Base-by-base conservation (phyloP, 2,329 filamentous ascomycete genomes). In the Diaporthe batatas region DNA sequence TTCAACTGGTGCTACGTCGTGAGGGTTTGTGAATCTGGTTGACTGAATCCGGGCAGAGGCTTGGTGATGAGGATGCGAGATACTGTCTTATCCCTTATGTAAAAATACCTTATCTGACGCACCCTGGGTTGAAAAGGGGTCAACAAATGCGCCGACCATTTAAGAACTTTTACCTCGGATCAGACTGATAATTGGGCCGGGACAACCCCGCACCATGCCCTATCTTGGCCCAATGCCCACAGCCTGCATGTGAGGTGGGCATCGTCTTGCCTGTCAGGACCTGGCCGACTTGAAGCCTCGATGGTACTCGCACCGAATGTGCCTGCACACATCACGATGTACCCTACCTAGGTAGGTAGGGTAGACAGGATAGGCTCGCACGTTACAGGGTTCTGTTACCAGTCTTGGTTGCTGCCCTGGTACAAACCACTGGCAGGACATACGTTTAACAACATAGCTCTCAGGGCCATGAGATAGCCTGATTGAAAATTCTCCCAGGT, bases 51-150 rank as follows among this genome's bases (percentile, higher is more conserved):
- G 47, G n/a, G 10, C 39, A 42, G 39, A 42, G 11, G 14, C 23
- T 8, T 29, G 23, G 34, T 3, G 3, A 16, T 39, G 21, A 53
- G 3, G 16, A 25, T 67, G 32, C 18, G n/a, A 51, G n/a, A 23
- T 11, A 47, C 25, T 2, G 47, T 53, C 14, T 53, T 39, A 67
- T 67, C 32, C n/a, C n/a, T 53, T 67, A 53, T 21, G 32, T 67
- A 53, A 67, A 34, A 53, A 39, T 53, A n/a, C 32, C 62, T 67
- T 39, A 67, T 67, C 32, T 67, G 47, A 65, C 1, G 62, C 62
- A 36, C 44, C 62, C 62, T 29, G 12, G n/a, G 42, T 3, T 18
- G 42, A 3, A n/a, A 36, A 51, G 59, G 59, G 59, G 59, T 6
- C 2, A 10, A 25, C 1, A 18, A 65, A 51, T 51, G 44, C 62